Percentiles rank a stretch among this genome's conserved stretches.
phyloP scores from a whole-genome alignment of 129 eudicot species.

The Silybum marianum region DNA sequence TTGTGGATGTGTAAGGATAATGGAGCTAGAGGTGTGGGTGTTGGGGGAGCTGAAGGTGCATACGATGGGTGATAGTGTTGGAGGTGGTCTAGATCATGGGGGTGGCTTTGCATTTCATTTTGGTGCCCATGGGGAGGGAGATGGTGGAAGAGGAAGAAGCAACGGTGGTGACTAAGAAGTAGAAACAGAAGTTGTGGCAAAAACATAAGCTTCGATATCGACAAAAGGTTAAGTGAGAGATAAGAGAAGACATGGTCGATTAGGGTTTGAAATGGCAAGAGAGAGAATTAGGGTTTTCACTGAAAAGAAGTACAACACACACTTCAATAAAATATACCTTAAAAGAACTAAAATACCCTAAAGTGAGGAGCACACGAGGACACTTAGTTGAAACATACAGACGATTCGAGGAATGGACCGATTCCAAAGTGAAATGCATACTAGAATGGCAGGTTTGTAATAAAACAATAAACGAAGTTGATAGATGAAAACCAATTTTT shows the following conservation, averaged over 20 bases:
- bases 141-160: neutral
- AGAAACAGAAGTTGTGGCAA: neutral
- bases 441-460: no score
- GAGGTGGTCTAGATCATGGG: no score
- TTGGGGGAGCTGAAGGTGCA: neutral
- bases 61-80: neutral
- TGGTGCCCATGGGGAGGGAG: neutral
- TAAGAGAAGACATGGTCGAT: neutral
- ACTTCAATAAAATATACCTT: neutral
- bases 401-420: neutral
- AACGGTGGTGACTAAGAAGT: neutral
- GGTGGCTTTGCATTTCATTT: neutral
- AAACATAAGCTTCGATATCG: neutral
- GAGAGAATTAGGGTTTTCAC: neutral
- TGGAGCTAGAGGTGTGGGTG: neutral
- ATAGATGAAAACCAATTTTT: neutral
- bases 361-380: neutral
- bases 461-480: neutral
- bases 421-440: neutral
- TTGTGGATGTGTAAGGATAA: no score
- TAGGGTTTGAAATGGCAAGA: neutral
- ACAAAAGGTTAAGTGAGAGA: neutral
- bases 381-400: neutral
- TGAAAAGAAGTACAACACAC: neutral
- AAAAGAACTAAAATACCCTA: neutral